Evolutionary conservation across 305 asterid species (phyloP).

Genomic region (Fraxinus floribunda): DNA sequence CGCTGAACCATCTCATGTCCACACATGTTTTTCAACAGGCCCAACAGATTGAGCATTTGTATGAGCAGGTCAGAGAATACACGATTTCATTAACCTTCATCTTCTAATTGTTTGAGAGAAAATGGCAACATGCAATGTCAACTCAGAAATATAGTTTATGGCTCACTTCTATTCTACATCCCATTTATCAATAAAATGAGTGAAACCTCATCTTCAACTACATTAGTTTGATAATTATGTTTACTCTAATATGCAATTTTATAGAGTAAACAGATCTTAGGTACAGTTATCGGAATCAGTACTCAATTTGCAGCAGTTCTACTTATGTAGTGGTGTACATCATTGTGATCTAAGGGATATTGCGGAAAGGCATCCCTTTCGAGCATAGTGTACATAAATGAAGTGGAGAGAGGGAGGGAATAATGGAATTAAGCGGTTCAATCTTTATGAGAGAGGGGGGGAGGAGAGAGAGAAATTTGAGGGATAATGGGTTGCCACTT

Average conservation of each 20-base stretch:
- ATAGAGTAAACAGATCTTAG: background rate
- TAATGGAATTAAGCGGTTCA: too few relatives aligned
- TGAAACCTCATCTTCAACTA: background rate
- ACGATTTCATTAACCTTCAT: background rate
- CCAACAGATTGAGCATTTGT: constrained; percentile 83
- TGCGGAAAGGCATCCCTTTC: background rate
- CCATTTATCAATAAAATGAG: background rate
- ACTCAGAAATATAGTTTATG: background rate
- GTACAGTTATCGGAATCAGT: background rate
- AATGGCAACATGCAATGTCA: background rate
- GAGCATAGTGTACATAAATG: background rate
- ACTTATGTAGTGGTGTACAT: background rate
- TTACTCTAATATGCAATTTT: background rate
- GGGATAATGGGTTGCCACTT: too few relatives aligned
- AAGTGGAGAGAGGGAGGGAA: background rate
- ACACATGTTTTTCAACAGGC: constrained; percentile 92
- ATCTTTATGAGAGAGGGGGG: too few relatives aligned
- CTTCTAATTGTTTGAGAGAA: background rate
- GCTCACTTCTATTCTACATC: background rate
- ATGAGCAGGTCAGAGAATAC: constrained; percentile 64
- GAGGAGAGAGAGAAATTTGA: too few relatives aligned
- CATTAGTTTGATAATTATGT: background rate
- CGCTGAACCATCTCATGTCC: constrained; percentile 94
- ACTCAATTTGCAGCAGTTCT: background rate
- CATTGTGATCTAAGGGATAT: background rate